phyloP scores from a whole-genome alignment of 805 yeast genomes.

The Trichomonascus vanleenenianus region DNA sequence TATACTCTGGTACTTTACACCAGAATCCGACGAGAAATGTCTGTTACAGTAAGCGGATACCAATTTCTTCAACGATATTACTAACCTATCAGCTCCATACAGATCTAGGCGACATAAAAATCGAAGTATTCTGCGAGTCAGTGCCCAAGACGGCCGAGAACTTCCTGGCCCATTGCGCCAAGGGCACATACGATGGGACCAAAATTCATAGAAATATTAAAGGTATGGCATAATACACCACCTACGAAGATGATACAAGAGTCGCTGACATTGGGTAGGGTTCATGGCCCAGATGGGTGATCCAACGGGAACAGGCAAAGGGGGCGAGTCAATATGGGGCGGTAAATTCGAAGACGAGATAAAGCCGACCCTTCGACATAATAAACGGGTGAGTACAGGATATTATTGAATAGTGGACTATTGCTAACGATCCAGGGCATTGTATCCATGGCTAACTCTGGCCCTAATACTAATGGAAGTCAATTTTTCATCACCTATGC shows the following conservation, averaged over 20 bases:
- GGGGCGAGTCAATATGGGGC: slow-evolving; percentile 40
- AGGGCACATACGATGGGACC: slow-evolving; percentile 32
- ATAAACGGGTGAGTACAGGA: slow-evolving; percentile 51
- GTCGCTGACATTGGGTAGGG: slow-evolving; percentile 14
- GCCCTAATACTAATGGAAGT: slow-evolving; percentile 87
- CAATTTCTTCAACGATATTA: neutral
- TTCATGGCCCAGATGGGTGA: slow-evolving; percentile 32
- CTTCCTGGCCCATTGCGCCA: slow-evolving; percentile 40
- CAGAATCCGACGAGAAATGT: too few relatives aligned
- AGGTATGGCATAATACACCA: slow-evolving; percentile 21
- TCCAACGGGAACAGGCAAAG: slow-evolving; percentile 31
- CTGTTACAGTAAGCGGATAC: too few relatives aligned
- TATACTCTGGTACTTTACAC: too few relatives aligned
- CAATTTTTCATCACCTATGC: slow-evolving; percentile 81
- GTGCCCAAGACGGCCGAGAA: slow-evolving; percentile 36
- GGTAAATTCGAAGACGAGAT: slow-evolving; percentile 28
- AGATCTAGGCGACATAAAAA: slow-evolving; percentile 32
- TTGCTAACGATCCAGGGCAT: slow-evolving; percentile 38
- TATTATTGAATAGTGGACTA: too few relatives aligned
- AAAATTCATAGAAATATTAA: slow-evolving; percentile 33
- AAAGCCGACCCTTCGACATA: slow-evolving; percentile 46
- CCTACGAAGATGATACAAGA: slow-evolving; percentile 10
- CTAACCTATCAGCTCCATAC: slow-evolving; percentile 29
- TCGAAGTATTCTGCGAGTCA: slow-evolving; percentile 33
- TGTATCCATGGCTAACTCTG: slow-evolving; percentile 87